Percentiles rank a stretch among this genome's conserved stretches.
Conservation (phyloP, 805 yeast genomes). For the Candida lessepsii region DNA sequence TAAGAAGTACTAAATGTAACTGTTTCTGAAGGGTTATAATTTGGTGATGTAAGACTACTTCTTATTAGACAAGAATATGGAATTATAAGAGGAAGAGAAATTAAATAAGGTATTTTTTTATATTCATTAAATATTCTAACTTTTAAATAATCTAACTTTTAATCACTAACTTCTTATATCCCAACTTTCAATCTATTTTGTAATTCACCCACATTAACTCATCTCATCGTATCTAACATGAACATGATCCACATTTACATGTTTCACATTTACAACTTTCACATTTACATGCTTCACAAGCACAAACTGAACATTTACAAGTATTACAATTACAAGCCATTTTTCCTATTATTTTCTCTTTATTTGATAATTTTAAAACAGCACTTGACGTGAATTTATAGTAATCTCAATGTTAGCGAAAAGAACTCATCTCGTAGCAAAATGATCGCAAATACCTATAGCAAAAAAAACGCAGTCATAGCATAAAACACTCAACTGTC, state of each 20-base stretch:
- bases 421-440: not conserved
- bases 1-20: too few relatives aligned
- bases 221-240: constrained; percentile 2
- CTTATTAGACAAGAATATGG: too few relatives aligned
- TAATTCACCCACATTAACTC: not conserved
- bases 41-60: too few relatives aligned
- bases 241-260: not conserved
- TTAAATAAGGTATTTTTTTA: too few relatives aligned
- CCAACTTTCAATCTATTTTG: too few relatives aligned
- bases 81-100: too few relatives aligned
- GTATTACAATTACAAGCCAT: constrained; percentile 5
- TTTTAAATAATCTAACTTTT: too few relatives aligned
- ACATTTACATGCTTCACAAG: constrained; percentile 2
- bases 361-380: not conserved
- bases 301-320: constrained; percentile 5
- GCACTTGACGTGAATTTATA: not conserved
- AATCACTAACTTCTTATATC: too few relatives aligned
- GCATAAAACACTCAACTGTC: constrained; percentile 1
- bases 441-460: not conserved
- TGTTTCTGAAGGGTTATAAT: too few relatives aligned
- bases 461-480: constrained; percentile 1
- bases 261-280: not conserved
- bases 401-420: not conserved
- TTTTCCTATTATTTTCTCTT: not conserved
- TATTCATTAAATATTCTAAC: too few relatives aligned